Conservation (phyloP, 208 protist genomes). For the Polymyxa betae region DNA sequence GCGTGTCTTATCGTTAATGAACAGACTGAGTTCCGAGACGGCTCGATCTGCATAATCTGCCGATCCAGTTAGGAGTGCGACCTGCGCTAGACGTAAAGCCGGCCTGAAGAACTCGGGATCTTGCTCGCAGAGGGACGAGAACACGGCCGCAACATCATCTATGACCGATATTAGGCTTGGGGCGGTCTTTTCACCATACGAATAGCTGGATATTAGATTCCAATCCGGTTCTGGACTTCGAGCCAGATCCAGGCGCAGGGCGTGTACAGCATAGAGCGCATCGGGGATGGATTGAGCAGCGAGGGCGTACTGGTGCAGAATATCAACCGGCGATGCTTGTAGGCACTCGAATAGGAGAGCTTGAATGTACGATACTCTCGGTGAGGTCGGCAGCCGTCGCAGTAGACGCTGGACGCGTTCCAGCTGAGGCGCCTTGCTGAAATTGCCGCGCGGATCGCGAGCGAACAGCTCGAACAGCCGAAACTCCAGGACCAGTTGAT, state of each 20-base stretch:
- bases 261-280: neutral
- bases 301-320: neutral
- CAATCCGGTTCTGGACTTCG: neutral
- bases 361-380: neutral
- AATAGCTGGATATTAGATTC: neutral
- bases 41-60: neutral
- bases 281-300: neutral
- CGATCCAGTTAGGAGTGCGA: neutral
- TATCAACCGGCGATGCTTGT: neutral
- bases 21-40: neutral
- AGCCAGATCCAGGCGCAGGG: neutral
- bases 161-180: neutral
- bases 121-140: neutral
- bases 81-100: slow-evolving; percentile 15
- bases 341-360: neutral
- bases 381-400: neutral
- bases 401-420: neutral
- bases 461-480: neutral
- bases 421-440: neutral
- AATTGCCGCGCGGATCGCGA: neutral
- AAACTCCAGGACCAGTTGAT: neutral
- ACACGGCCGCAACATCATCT: neutral
- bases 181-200: neutral
- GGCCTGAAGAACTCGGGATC: slow-evolving; percentile 6
- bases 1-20: slow-evolving; percentile 10